A percentile compares a stretch with the other conserved stretches of the same genome.
Evolutionary conservation across 805 yeast genomes (phyloP).

Genomic region (Saccharomycopsis amapae): DNA sequence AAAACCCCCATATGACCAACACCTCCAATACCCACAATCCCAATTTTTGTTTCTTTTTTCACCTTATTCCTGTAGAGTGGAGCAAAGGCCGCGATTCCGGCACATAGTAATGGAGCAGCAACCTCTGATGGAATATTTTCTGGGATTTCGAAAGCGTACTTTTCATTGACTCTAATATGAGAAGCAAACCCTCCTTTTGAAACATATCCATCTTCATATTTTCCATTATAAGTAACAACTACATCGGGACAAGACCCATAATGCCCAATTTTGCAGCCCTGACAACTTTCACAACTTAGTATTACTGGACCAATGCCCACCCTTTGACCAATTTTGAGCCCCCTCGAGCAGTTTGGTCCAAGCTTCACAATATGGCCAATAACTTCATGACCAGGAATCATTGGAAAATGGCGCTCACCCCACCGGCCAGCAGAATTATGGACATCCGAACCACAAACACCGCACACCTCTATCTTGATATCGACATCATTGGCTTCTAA

Average conservation of each 20-base stretch:
- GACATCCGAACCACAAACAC: slow-evolving; percentile 59
- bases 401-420: slow-evolving; percentile 28
- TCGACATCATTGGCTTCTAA: too few relatives aligned
- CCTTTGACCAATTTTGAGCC: slow-evolving; percentile 62
- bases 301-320: slow-evolving; percentile 82
- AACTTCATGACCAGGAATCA: slow-evolving; percentile 59
- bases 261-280: too few relatives aligned
- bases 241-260: too few relatives aligned
- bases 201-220: too few relatives aligned
- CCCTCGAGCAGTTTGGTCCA: slow-evolving; percentile 44
- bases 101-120: slow-evolving; percentile 50
- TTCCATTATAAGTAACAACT: too few relatives aligned
- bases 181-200: slow-evolving; percentile 49
- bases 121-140: slow-evolving; percentile 33
- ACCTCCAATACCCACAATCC: slow-evolving; percentile 59
- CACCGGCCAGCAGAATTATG: slow-evolving; percentile 47
- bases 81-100: slow-evolving; percentile 46
- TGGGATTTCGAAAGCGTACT: slow-evolving; percentile 43
- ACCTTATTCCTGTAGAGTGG: slow-evolving; percentile 41
- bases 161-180: slow-evolving; percentile 36
- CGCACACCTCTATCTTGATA: slow-evolving; percentile 51
- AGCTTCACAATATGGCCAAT: slow-evolving; percentile 51
- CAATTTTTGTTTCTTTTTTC: slow-evolving; percentile 40
- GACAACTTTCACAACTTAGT: too few relatives aligned
- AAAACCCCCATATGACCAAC: slow-evolving; percentile 56